Evolutionary conservation across 2,329 filamentous ascomycete genomes (phyloP), one percentile per base, ranked within the genome.

Genomic region (Podosphaera fusca): DNA sequence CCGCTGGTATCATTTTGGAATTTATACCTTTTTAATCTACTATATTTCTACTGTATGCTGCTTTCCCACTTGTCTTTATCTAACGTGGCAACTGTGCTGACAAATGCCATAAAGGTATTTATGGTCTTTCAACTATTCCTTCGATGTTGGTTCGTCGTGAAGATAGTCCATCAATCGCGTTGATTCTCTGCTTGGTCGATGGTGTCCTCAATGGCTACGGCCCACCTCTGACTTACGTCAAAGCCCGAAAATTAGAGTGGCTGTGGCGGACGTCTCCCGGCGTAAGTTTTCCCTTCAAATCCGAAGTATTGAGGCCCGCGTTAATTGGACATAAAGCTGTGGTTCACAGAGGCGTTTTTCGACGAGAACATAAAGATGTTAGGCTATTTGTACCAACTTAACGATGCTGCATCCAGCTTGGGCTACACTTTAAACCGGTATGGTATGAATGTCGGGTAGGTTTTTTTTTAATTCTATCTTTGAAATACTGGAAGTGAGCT

Each of bases 331-430:
- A 38, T 38, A 35, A 14, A 52, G 50, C 6, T 74, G 0, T 80
- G 76, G 77, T 68, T 78, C 31, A 72, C 75, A 0, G 77, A 80
- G 64, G 64, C 74, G 10, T 79, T 79, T 63, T 78, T 78, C 60
- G 73, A 72, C 0, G 68, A 75, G 63, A 72, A 78, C 55, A 66
- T 78, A 3, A 65, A 62, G 33, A 76, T 75, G 0, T 70, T 77
- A 59, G 64, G 60, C 0, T 74, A 77, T 59, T 62, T 80, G 4
- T 80, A 78, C 64, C 60, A 75, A 10, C 68, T 77, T 10, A 70
- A 78, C 0, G 51, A 70, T 36, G 75, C 76, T 4, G 67, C 69
- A 0, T 29, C 67, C 10, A 61, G 61, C 1, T 69, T 73, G 1
- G 76, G 76, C 0, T 79, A 71, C 59, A 65, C 69, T 42, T 64